Conservation (phyloP, 2,329 filamentous ascomycete species). For the Penicillium decumbens region DNA sequence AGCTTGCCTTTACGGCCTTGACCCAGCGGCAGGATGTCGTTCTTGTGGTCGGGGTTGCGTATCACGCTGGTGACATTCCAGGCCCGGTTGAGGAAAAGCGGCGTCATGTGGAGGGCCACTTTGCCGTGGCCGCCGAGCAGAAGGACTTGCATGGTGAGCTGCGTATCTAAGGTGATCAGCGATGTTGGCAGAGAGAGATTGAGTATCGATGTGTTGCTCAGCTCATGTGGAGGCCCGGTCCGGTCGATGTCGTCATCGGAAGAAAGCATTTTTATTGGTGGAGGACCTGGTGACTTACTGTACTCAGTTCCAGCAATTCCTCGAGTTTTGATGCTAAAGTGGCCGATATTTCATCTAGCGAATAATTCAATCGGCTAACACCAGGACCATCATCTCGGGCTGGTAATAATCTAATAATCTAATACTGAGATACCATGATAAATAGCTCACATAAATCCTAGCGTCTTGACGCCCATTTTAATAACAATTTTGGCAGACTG, state of each 20-base stretch:
- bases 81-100: conserved; percentile 65
- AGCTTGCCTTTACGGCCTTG: conserved; percentile 58
- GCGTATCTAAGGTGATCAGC: neutral
- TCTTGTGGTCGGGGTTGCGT: conserved; percentile 64
- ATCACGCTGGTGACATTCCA: conserved; percentile 78
- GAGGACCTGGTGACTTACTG: no score
- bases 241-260: conserved; percentile 3
- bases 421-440: no score
- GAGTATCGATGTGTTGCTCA: neutral
- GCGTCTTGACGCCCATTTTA: no score
- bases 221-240: neutral
- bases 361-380: no score
- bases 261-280: no score
- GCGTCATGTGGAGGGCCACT: conserved; percentile 68
- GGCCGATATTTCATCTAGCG: no score
- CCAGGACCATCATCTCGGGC: no score
- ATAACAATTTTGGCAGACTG: no score
- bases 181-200: neutral
- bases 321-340: no score
- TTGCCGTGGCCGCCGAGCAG: conserved; percentile 80
- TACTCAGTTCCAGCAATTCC: no score
- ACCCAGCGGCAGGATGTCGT: conserved; percentile 59
- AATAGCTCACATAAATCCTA: no score
- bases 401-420: no score
- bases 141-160: conserved; percentile 52